Evolutionary conservation across 768 basidiomycete species (phyloP), one percentile per base, ranked within the genome.

Genomic region (Leccinum obscurum): DNA sequence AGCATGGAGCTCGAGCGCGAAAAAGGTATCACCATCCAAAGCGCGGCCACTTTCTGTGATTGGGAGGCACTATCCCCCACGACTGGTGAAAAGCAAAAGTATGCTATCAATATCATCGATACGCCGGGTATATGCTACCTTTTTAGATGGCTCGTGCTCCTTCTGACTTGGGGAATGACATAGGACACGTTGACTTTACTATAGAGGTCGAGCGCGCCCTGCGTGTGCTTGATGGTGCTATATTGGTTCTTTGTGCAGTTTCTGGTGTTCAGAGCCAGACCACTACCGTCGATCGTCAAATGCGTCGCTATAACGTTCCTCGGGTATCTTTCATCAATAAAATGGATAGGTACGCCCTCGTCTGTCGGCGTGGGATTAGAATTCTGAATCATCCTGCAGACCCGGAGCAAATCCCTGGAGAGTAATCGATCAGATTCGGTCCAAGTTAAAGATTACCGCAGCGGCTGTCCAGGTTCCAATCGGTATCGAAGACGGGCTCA

Each of bases 21-120:
- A 76, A 98, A 99, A 78, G 97, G 97, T 41, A 99, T 99, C 68
- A 99, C 97, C 35, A 99, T 99, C 63, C 97, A 99, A 76, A 95
- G 92, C 68, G 97, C 97, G 4, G 97, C 97, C 1, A 98, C 97
- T 0, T 99, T 95, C 76, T 96, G 94, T 66, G 96, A 98, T 72
- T 99, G 97, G 97, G 83, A 90, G 58, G 83, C 91, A 0, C 82
- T 78, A 3, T 79, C 87, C 54, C 84, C 87, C 3, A 74, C 77
- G 3, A 84, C 84, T 20, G 81, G 81, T 52, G 83, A 82, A 39
- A 87, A 85, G 70, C 83, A 91, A 66, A 92, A 94, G 64, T 98
- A 91, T 75, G 89, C 92, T 10, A 86, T 98, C 71, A 99, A 99
- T 73, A 98, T 99, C 60, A 98, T 99, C 68, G 97, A 99, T 76